phyloP scores from a whole-genome alignment of 306 rosid species.

The Adenanthera pavonina region DNA sequence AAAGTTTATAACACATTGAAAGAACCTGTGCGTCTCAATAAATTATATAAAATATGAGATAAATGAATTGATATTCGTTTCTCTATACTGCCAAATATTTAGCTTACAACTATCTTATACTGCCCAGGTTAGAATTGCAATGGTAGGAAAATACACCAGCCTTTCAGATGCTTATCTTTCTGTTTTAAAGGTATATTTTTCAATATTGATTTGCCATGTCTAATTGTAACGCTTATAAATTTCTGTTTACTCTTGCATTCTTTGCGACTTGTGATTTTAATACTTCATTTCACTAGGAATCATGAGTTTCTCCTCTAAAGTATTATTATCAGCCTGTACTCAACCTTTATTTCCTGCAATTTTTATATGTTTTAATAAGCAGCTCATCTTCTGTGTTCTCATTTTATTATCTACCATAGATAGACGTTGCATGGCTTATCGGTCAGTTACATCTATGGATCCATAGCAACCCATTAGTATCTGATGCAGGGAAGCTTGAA shows the following conservation, averaged over 20 bases:
- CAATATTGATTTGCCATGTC: background rate
- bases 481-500: constrained; percentile 38
- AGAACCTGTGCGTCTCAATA: constrained; percentile 54
- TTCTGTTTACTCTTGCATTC: constrained; percentile 10
- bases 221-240: background rate
- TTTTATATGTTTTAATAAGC: background rate
- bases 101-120: constrained; percentile 27
- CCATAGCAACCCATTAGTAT: background rate
- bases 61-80: constrained; percentile 23
- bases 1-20: constrained; percentile 56
- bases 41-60: background rate
- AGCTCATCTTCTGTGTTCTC: background rate
- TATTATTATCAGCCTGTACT: background rate
- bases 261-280: constrained; percentile 15
- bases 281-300: constrained; percentile 11
- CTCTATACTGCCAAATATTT: background rate
- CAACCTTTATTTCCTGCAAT: background rate
- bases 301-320: background rate
- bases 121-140: constrained; percentile 84
- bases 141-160: constrained; percentile 92
- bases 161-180: constrained; percentile 95
- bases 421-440: background rate
- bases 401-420: background rate
- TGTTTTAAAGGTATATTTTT: constrained; percentile 65
- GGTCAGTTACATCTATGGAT: constrained; percentile 4